Conservation (phyloP, 2,329 filamentous ascomycete species). For the Xylariales sp. region DNA sequence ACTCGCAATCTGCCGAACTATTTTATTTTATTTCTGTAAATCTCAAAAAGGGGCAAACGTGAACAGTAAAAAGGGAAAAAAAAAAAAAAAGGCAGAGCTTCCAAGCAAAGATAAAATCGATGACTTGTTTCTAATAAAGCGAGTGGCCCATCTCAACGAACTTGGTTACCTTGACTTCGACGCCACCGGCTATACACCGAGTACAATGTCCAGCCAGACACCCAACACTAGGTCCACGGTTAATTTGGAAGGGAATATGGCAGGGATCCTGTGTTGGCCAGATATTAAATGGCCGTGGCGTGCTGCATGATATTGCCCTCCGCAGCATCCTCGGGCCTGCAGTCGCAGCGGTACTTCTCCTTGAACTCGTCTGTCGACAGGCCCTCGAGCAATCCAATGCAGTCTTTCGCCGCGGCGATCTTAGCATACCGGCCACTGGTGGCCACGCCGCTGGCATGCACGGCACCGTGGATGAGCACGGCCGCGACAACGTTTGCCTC, state of each 20-base stretch:
- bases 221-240: not conserved
- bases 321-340: slow-evolving; percentile 27
- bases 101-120: no score
- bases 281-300: slow-evolving; percentile 3
- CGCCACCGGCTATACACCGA: no score
- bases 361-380: slow-evolving; percentile 55
- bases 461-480: slow-evolving; percentile 69
- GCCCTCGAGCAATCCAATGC: slow-evolving; percentile 41
- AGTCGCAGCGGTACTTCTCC: slow-evolving; percentile 59
- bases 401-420: slow-evolving; percentile 57
- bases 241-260: not conserved
- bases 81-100: no score
- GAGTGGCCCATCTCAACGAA: no score
- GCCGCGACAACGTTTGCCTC: slow-evolving; percentile 61
- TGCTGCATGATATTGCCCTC: slow-evolving; percentile 11
- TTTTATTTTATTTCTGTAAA: no score
- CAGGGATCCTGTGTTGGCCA: not conserved
- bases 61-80: no score
- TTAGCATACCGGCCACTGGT: slow-evolving; percentile 71
- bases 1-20: no score
- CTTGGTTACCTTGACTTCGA: no score
- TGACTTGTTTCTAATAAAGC: no score
- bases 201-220: not conserved
- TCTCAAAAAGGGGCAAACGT: no score
- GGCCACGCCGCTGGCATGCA: slow-evolving; percentile 58